Evolutionary conservation across 2,329 filamentous ascomycete genomes (phyloP).

Genomic region (Diaporthe sp.): DNA sequence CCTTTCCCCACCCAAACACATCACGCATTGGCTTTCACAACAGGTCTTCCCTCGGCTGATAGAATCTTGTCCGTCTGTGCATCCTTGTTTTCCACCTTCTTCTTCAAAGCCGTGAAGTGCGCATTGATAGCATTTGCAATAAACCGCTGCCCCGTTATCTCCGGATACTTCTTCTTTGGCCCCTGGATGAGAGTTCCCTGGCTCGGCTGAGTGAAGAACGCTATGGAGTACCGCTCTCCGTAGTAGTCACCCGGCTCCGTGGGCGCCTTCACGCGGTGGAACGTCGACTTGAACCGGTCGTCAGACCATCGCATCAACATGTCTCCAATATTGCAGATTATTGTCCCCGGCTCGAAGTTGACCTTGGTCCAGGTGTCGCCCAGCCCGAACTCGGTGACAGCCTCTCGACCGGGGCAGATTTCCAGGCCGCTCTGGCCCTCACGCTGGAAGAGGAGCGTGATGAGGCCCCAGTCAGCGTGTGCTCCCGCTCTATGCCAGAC

Average conservation of each 20-base stretch:
- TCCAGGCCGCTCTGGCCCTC: conserved; percentile 67
- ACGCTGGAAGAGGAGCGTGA: conserved; percentile 71
- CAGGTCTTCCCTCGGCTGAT: neutral
- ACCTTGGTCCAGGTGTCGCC: conserved; percentile 70
- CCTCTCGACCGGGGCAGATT: conserved; percentile 69
- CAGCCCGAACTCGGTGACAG: conserved; percentile 64
- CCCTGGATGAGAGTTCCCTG: conserved; percentile 66
- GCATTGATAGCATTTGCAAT: conserved; percentile 66
- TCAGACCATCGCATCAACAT: conserved; percentile 71
- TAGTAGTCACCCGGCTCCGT: conserved; percentile 57
- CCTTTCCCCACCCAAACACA: too few species aligned
- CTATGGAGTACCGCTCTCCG: conserved; percentile 68
- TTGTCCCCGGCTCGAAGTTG: conserved; percentile 58
- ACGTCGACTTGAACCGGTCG: conserved; percentile 71
- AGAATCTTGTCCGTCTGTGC: neutral
- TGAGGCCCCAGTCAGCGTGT: conserved; percentile 69
- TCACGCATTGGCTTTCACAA: conserved; percentile 16
- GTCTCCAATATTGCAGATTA: conserved; percentile 71
- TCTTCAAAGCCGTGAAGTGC: conserved; percentile 59
- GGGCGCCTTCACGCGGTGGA: conserved; percentile 61
- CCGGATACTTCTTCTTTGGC: conserved; percentile 66
- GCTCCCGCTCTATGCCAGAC: conserved; percentile 67
- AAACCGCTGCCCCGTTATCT: conserved; percentile 67
- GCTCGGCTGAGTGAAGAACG: conserved; percentile 71
- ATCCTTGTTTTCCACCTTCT: neutral